Conservation (phyloP, 345 rosid genomes). For the Hirschfeldia incana region DNA sequence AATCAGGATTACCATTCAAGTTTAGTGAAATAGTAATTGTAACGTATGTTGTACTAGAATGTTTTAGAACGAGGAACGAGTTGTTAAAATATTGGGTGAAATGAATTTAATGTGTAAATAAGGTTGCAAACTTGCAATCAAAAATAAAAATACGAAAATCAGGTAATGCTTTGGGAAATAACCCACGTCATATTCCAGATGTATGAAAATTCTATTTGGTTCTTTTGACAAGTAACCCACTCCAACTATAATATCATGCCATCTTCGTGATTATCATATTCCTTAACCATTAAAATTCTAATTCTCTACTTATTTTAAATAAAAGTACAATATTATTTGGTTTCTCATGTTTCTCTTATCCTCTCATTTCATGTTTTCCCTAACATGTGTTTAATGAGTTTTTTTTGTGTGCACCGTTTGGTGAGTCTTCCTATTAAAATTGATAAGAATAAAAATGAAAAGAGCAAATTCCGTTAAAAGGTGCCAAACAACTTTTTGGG, state of each 20-base stretch:
- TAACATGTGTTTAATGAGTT: not conserved
- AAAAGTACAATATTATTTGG: not conserved
- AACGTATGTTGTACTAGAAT: too few relatives aligned
- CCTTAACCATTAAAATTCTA: not conserved
- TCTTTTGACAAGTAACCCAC: conserved; percentile 40
- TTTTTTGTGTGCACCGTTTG: not conserved
- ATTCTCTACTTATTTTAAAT: not conserved
- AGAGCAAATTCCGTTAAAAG: conserved; percentile 11
- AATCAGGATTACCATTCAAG: too few relatives aligned
- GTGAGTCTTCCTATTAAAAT: not conserved
- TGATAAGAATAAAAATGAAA: not conserved
- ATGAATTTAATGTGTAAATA: not conserved
- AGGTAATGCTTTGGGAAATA: not conserved
- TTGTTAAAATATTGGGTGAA: not conserved
- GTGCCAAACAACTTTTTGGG: conserved; percentile 19
- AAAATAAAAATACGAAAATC: not conserved
- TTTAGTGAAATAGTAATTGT: too few relatives aligned
- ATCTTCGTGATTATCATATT: conserved; percentile 35
- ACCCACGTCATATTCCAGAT: conserved; percentile 30
- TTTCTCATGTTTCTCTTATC: not conserved
- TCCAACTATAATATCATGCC: conserved; percentile 44
- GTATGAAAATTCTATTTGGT: conserved; percentile 30
- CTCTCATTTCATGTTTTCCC: not conserved
- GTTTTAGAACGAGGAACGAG: not conserved
- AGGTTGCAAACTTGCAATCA: conserved; percentile 3